Evolutionary conservation across 208 protist genomes (phyloP).

Genomic region (Acanthamoeba lenticulata): DNA sequence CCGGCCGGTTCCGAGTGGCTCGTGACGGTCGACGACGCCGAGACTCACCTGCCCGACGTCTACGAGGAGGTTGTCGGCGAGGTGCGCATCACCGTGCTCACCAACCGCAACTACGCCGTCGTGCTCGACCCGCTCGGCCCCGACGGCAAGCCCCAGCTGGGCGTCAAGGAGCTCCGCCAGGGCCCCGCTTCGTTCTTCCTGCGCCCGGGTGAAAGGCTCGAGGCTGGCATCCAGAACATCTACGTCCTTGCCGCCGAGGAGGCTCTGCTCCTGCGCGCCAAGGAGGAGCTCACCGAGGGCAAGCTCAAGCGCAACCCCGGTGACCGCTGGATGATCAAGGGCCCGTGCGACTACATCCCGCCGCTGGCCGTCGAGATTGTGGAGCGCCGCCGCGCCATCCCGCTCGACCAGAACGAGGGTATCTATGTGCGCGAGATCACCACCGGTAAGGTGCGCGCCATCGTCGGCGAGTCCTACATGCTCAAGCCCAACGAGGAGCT

Average conservation of each 20-base stretch:
- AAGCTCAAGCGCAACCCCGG: slow-evolving; percentile 86
- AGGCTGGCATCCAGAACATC: slow-evolving; percentile 89
- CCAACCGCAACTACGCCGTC: slow-evolving; percentile 92
- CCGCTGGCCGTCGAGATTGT: slow-evolving; percentile 91
- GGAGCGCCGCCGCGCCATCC: slow-evolving; percentile 91
- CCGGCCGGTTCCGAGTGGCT: slow-evolving; percentile 91
- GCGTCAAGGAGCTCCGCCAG: slow-evolving; percentile 89
- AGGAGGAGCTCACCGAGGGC: slow-evolving; percentile 88
- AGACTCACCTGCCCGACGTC: slow-evolving; percentile 93
- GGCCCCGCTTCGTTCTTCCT: slow-evolving; percentile 95
- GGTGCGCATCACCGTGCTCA: slow-evolving; percentile 90
- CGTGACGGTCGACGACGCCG: slow-evolving; percentile 89
- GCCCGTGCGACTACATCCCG: slow-evolving; percentile 94
- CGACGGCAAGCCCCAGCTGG: slow-evolving; percentile 88
- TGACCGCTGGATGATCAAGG: slow-evolving; percentile 94
- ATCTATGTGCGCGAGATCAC: slow-evolving; percentile 95
- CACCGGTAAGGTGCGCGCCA: slow-evolving; percentile 91
- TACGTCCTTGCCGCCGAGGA: slow-evolving; percentile 93
- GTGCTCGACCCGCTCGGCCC: slow-evolving; percentile 91
- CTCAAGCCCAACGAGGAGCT: slow-evolving; percentile 94
- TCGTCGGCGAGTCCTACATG: slow-evolving; percentile 94
- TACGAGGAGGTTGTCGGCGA: slow-evolving; percentile 91
- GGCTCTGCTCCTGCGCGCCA: slow-evolving; percentile 93
- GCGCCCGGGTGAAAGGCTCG: slow-evolving; percentile 93
- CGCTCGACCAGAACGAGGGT: slow-evolving; percentile 97